Base-by-base conservation (phyloP, 2,329 filamentous ascomycete genomes). In the Talaromyces marneffei region DNA sequence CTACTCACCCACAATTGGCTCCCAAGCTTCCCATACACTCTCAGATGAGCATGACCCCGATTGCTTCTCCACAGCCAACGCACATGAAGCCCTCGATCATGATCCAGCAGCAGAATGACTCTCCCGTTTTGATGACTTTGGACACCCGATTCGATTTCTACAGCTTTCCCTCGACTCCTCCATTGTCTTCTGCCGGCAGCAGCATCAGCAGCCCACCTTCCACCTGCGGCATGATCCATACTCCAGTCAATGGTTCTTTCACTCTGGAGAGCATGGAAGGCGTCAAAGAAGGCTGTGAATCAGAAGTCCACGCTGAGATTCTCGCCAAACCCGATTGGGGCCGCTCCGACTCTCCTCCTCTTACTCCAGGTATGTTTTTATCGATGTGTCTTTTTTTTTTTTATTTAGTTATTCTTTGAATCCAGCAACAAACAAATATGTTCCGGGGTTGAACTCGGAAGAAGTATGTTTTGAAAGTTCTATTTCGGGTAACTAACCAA, bases 111-210 rank as follows among this genome's bases (percentile, higher is more conserved):
- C 82, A 85, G 69, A 82, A 86, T 60, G 82, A 84, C 12, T 67
- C 84, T 75, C 76, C 77, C 73, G 69, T 77, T 74, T 70, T 81
- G 57, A 70, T 84, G 66, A 81, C 91, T 69, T 78, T 96, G 66
- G 89, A 96, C 75, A 91, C 90, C 16, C 88, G 92, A 68, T 84
- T 89, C 64, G 85, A 88, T 62, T 76, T 81, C 68, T 83, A 86
- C 66, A 90, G 87, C 77, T 91, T 90, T 71, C 92, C 92, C 35
- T 87, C 91, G 7, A 97, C 92, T 20, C 92, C 92, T 54, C 89
- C 92, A 50, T 83, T 97, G 69, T 96, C 92, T 25, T 87, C 89
- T 2, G 88, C 91, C 31, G 89, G 89, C 66, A 96, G 92, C 81
- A 87, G 85, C 61, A 88, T 91, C 70, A 91, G 90, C 79, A 96